Evolutionary conservation across 371 early-diverging fungal genomes (phyloP), one percentile per base, ranked within the genome.

Genomic region (Dichotomocladium elegans): DNA sequence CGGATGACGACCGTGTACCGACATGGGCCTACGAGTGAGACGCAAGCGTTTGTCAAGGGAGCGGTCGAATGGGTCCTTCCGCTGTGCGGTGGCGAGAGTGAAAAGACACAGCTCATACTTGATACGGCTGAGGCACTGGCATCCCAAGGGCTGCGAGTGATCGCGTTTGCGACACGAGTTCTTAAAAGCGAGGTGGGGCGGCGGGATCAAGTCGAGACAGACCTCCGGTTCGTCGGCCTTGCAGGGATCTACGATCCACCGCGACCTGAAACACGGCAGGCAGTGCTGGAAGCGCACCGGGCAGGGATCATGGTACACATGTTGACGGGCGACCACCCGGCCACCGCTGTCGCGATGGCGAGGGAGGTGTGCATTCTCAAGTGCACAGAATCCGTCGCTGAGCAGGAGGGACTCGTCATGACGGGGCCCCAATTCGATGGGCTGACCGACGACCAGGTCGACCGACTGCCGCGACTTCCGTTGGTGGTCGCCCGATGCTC

Each of bases 161-260:
- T 86, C 44, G 74, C 84, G 3, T 55, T 85, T 26, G 85, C 80
- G 6, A 83, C 70, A 56, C 85, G 81, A 24, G 14, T 10, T 4
- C 19, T 61, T 15, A 14, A 26, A 11, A 21, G 31, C 4, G 12
- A 0, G 12, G 29, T 27, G 3, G 21, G 22, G 89, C 74, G 77
- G 7, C 79, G 83, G 19, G 79, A 81, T 6, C 47, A 65, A 2
- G 52, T 83, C 4, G 95, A 95, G 58, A 42, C 51, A 30, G 64
- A 86, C 33, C 72, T 96, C 51, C 68, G 63, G 7, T 94, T 94
- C 60, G 63, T 95, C 30, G 96, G 95, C 0, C 68, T 96, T 8
- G 88, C 92, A 35, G 95, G 94, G n/a, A 79, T 95, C 45, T 89
- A 90, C 53, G 98, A 94, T 61, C 95, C 95, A 10, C 93, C 95